Base-by-base conservation (phyloP, 164 flowering plant species). In the Chloranthus sessilifolius region DNA sequence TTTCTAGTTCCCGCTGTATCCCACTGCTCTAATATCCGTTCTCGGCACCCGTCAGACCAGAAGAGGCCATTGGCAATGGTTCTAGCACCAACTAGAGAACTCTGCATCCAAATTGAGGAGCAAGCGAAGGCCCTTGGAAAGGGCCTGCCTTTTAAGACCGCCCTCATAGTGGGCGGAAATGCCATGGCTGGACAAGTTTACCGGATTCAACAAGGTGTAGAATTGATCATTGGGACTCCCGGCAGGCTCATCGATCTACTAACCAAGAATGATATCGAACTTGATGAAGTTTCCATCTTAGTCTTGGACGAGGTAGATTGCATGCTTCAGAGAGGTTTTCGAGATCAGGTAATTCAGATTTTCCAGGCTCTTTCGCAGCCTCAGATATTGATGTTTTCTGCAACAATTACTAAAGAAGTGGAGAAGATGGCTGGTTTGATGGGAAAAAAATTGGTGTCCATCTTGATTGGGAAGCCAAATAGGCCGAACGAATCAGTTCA, bases 221-320 rank as follows among this genome's bases (percentile, higher is more conserved):
- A 79, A 38, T 60, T 88, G 53, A 79, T 91, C 34, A 70, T 91
- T 36, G 98, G 70, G 51, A 91, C 98, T 59, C 96, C 98, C 0
- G 98, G 98, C 10, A 78, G 98, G 70, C 88, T 91, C 5, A 79
- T 85, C 48, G 95, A 91, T 71, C 75, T 91, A 33, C 66, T 91
- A 62, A 60, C 71, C 14, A 91, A 88, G 68, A 78, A 91, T 58
- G 83, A 91, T 4, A 62, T 91, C 36, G 77, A 75, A 42, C 60
- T 91, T 24, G 82, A 79, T 54, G 78, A 69, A 48, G 65, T 91
- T 19, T 68, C 56, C n/a, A 58, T 73, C 31, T 56, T 91, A 29
- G 92, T 83, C 37, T 50, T 91, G 50, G 98, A 91, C 68, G 98
- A 91, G 76, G 90, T 88, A 35, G 98, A 91, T 65, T 80, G 85